These are phyloP conservation scores for Stagonosporopsis chrysanthemi DNA, from an alignment of 2,329 filamentous ascomycete genomes.

Conservation along the genomic window DNA sequence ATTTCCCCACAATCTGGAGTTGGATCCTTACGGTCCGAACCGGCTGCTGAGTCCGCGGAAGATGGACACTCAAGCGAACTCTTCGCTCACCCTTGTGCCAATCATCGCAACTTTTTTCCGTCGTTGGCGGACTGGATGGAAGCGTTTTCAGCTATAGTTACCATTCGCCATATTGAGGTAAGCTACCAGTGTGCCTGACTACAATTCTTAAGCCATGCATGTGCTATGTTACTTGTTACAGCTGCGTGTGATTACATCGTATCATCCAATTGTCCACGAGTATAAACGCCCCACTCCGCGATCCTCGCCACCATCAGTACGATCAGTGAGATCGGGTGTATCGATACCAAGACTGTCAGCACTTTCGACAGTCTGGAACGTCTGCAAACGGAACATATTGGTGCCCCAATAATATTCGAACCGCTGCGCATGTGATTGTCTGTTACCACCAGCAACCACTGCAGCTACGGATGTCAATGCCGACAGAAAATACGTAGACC, in stretches of 20 bases:
- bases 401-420: neutral
- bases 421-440: neutral
- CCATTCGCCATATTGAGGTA: neutral
- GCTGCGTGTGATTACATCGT: neutral
- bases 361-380: neutral
- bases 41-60: slow-evolving; percentile 7
- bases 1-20: slow-evolving; percentile 8
- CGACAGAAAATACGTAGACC: neutral
- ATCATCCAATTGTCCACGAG: neutral
- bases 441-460: neutral
- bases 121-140: neutral
- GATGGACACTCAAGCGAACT: slow-evolving; percentile 3
- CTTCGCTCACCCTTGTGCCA: slow-evolving; percentile 18
- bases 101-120: neutral
- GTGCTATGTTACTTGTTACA: neutral
- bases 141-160: neutral
- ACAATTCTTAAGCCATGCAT: neutral
- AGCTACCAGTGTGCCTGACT: neutral
- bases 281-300: neutral
- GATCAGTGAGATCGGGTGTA: neutral
- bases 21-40: slow-evolving; percentile 13
- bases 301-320: neutral
- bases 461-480: neutral
- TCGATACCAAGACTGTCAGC: neutral
- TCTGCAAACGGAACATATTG: neutral